Base-by-base conservation (phyloP, 2,329 filamentous ascomycete species). In the Neoscytalidium dimidiatum region DNA sequence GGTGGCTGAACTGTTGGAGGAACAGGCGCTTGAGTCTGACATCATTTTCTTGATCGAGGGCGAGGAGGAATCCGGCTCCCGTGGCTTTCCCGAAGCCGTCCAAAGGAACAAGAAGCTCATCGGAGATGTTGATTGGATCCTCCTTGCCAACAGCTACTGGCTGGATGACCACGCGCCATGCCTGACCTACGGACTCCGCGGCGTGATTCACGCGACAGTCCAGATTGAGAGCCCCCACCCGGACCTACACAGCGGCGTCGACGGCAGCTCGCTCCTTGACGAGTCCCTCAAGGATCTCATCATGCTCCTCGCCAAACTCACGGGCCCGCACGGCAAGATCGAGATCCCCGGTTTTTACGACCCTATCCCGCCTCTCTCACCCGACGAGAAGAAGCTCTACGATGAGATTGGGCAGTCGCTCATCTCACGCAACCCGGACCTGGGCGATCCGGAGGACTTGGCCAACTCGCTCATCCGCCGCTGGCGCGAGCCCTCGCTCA, bases 101-200 rank as follows among this genome's bases (percentile, higher is more conserved):
- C 86, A 85, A 69, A 85, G 87, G 68, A 88, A 95, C 78, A 96
- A 96, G 76, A 84, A 89, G 14, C 84, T 92, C 26, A 97, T 99
- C 70, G 95, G 95, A 1, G 84, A 92, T 9, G 88, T 99, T 2
- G 94, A 99, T 78, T 98, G 95, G 83, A 95, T 99, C 64, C 81
- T 99, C 33, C 82, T 99, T 41, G 94, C 95, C 23, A 99, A 99
- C 81, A 97, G 94, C 78, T 99, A 99, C 81, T 99, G 95, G 95
- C 84, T 99, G 1, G 93, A 98, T 73, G 94, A 99, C 73, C 90
- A 96, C 69, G 93, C 96, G 2, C 95, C 95, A 0, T 99, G 95
- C 75, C 81, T 99, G 65, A 99, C 95, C 0, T 99, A 99, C 68
- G 95, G 95, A 1, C 84, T 98, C 6, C 88, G 95, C 56, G 95